A percentile compares a stretch with the other conserved stretches of the same genome.
phyloP scores from a whole-genome alignment of 2,329 filamentous ascomycete species.

The Fusarium torulosum region DNA sequence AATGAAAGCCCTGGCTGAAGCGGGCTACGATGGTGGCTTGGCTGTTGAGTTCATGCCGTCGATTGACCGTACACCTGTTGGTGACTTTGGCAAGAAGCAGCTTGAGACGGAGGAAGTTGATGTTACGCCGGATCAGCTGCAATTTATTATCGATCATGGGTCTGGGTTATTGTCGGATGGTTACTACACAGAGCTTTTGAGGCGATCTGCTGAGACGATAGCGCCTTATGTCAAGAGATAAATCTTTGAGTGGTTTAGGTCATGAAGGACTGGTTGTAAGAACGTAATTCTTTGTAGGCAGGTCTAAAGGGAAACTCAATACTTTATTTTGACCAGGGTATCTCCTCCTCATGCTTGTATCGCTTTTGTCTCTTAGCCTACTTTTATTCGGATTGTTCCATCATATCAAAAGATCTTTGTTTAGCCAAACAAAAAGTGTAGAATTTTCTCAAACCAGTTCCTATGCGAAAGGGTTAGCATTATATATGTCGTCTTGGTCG shows the following conservation, averaged over 20 bases:
- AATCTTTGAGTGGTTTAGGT: not conserved
- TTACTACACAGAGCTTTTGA: constrained; percentile 31
- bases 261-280: too few relatives aligned
- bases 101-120: constrained; percentile 21
- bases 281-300: too few relatives aligned
- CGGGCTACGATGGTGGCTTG: constrained; percentile 26
- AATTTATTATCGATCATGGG: constrained; percentile 40
- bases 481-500: accelerated
- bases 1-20: constrained; percentile 19
- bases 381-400: not conserved
- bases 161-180: constrained; percentile 26
- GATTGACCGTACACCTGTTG: constrained; percentile 34
- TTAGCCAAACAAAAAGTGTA: constrained; percentile 17
- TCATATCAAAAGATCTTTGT: too few relatives aligned
- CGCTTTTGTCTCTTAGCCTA: not conserved
- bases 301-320: too few relatives aligned
- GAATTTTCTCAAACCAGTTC: constrained; percentile 22
- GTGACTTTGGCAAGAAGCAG: constrained; percentile 23
- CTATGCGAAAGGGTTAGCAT: not conserved
- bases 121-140: constrained; percentile 27
- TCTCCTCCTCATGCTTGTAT: not conserved
- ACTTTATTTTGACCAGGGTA: too few relatives aligned
- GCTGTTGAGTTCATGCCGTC: constrained; percentile 41
- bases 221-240: constrained; percentile 3
- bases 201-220: constrained; percentile 25